Percentiles rank a stretch among this genome's conserved stretches.
Conservation (phyloP, 2,329 filamentous ascomycete species). For the Pseudovirgaria hyperparasitica region DNA sequence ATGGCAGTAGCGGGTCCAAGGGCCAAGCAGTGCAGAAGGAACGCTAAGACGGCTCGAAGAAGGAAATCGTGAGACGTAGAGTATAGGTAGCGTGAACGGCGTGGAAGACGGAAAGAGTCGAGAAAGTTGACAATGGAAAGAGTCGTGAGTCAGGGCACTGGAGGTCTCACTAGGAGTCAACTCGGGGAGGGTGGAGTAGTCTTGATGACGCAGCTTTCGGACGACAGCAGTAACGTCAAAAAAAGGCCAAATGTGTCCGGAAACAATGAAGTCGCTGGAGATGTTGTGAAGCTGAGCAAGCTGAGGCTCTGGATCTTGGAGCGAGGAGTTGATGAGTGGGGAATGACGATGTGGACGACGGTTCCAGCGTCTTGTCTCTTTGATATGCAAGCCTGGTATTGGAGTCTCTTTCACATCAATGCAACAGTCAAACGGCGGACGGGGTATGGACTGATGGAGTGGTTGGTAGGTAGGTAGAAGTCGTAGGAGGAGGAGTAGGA, state of each 20-base stretch:
- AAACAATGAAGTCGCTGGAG: slow-evolving; percentile 2
- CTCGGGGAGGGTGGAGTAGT: background rate
- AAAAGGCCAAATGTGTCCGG: slow-evolving; percentile 3
- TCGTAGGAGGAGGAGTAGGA: slow-evolving; percentile 21
- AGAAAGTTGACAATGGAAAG: too few species aligned
- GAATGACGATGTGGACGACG: background rate
- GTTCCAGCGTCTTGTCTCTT: too few species aligned
- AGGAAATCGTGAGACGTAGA: slow-evolving; percentile 27
- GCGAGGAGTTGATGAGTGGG: background rate
- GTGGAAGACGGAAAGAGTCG: too few species aligned
- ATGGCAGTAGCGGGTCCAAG: slow-evolving; percentile 11
- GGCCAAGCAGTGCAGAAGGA: slow-evolving; percentile 13
- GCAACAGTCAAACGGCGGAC: slow-evolving; percentile 12
- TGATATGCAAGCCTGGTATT: too few species aligned
- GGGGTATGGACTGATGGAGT: slow-evolving; percentile 1
- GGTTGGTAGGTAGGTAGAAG: slow-evolving; percentile 5
- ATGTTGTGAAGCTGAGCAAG: slow-evolving; percentile 4
- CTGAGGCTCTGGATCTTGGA: slow-evolving; percentile 3
- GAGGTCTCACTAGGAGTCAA: slow-evolving; percentile 1
- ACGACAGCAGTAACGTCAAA: slow-evolving; percentile 4
- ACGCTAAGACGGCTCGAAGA: slow-evolving; percentile 27
- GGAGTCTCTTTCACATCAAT: slow-evolving; percentile 22
- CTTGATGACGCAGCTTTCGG: slow-evolving; percentile 3
- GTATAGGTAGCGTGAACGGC: slow-evolving; percentile 14
- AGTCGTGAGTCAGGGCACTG: too few species aligned